A percentile compares a stretch with the other conserved stretches of the same genome.
phyloP scores from a whole-genome alignment of 75 land plant species.

The Sequoia sempervirens region DNA sequence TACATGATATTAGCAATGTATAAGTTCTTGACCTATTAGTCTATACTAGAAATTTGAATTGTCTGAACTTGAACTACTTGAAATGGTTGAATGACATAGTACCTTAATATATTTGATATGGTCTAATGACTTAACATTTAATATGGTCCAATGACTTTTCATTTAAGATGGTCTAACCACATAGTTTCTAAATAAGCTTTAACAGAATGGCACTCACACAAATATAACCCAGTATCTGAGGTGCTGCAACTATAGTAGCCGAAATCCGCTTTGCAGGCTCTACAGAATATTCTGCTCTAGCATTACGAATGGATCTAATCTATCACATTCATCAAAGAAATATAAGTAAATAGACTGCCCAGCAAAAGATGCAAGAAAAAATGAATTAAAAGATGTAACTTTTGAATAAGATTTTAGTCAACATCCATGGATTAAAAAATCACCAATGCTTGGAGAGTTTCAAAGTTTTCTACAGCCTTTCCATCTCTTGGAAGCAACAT shows the following conservation, averaged over 20 bases:
- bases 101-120: not conserved
- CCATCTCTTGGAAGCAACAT: conserved; percentile 56
- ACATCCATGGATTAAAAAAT: no score
- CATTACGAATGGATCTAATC: conserved; percentile 84
- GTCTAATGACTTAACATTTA: not conserved
- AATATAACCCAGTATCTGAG: conserved; percentile 45
- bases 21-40: no score
- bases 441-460: conserved; percentile 62
- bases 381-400: not conserved
- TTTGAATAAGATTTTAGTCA: no score
- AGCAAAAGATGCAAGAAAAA: not conserved
- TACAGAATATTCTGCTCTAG: conserved; percentile 89
- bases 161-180: not conserved
- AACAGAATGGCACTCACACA: conserved; percentile 44
- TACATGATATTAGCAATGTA: not conserved
- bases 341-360: not conserved
- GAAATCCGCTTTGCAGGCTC: conserved; percentile 87
- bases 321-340: conserved; percentile 9
- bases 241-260: conserved; percentile 66
- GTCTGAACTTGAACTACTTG: not conserved
- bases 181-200: not conserved
- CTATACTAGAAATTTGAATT: not conserved
- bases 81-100: no score
- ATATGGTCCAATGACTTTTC: not conserved
- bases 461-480: conserved; percentile 62